Evolutionary conservation across 345 rosid species (phyloP), one percentile per base, ranked within the genome.

Genomic region (Psidium friedrichsthalianum): DNA sequence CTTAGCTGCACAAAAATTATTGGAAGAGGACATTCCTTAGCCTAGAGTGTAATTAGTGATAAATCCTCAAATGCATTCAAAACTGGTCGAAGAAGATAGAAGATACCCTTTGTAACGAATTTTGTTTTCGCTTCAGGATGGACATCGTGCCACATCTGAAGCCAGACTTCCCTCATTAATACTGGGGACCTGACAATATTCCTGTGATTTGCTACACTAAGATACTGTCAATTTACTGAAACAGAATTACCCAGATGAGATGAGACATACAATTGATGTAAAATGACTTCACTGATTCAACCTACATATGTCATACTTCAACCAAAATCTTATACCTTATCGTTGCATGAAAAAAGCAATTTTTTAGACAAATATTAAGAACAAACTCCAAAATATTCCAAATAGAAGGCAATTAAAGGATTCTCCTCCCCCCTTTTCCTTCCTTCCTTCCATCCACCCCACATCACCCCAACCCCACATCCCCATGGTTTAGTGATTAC

Each of bases 101-200:
- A n/a, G 44, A 56, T 44, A 97, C 99, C 99, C 94, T 97, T 97
- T 24, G 96, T 96, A 59, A 96, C 98, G 84, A 93, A 97, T 53
- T 93, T 91, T 81, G 95, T 89, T 86, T 89, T 90, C 49, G 92
- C 89, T 88, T 89, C 91, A 44, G 95, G 94, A 87, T 91, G 94
- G 86, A 94, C 92, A 88, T 97, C 98, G 85, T 97, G 99, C 98
- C 98, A 97, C 95, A 97, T 94, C 87, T 97, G 96, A 88, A 97
- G 99, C 99, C 99, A 97, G 90, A 97, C 87, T 91, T 96, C 99
- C 85, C 99, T 92, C 99, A 97, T 97, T 83, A 97, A 91, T 87
- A 90, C 96, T 51, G 97, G 96, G 32, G 96, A 93, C 90, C 96
- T 92, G 83, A 97, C 99, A 14, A 97, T 96, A 90, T 96, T 95